Conservation (phyloP, 257 asterid genomes). For the Fraxinus quadrangulata region DNA sequence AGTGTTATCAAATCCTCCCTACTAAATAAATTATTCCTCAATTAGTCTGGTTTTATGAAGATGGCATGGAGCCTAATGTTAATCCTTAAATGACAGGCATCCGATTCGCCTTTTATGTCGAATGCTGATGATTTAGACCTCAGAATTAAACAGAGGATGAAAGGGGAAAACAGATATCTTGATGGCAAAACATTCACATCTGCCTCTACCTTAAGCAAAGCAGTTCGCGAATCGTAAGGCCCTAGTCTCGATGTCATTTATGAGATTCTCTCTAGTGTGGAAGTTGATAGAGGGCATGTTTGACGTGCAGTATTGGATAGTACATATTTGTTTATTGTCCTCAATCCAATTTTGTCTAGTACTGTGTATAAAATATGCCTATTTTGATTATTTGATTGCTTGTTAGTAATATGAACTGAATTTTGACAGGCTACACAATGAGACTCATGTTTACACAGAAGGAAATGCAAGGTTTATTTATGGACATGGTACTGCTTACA, state of each 20-base stretch:
- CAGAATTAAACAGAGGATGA: conserved; percentile 70
- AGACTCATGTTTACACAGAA: conserved; percentile 85
- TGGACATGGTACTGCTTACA: conserved; percentile 71
- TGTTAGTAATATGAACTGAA: not conserved
- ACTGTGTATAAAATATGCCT: not conserved
- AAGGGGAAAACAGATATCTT: conserved; percentile 74
- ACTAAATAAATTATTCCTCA: not conserved
- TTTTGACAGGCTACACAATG: conserved; percentile 56
- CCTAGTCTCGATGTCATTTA: not conserved
- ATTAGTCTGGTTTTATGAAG: not conserved
- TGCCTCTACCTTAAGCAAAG: conserved; percentile 82
- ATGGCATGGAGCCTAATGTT: not conserved
- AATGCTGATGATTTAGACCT: conserved; percentile 67
- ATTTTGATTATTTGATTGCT: not conserved
- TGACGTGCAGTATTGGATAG: not conserved
- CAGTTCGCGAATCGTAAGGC: conserved; percentile 84
- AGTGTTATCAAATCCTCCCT: no score
- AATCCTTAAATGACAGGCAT: conserved; percentile 53
- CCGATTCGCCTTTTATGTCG: conserved; percentile 56
- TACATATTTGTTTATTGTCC: not conserved
- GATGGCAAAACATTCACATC: conserved; percentile 88
- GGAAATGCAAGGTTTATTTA: conserved; percentile 88
- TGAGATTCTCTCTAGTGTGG: not conserved
- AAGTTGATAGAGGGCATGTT: not conserved
- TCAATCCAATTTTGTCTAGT: no score